Evolutionary conservation across 2,329 filamentous ascomycete genomes (phyloP), one percentile per base, ranked within the genome.

Genomic region (Sclerotinia sclerotiorum): DNA sequence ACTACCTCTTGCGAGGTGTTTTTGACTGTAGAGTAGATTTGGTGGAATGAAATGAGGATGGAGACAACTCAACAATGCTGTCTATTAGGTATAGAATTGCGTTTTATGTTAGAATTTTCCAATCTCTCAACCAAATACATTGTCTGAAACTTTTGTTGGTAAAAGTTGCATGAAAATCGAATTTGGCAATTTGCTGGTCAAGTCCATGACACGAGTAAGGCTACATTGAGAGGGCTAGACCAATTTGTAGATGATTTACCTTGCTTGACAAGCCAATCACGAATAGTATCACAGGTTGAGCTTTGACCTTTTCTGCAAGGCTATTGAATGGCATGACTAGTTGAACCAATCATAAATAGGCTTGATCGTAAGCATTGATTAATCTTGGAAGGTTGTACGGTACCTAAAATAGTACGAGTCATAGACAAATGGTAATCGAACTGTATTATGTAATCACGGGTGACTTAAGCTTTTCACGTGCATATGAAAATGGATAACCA

Each of bases 181-280:
- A 39, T 56, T 56, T 56, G 29, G 54, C 21, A 10, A 21, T n/a
- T 39, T 39, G 13, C 32, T 32, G 29, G 54, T 35, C 13, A n/a
- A n/a, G 6, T 56, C 54, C 54, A 56, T 39, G 54, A 35, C 54
- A 56, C n/a, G 54, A 35, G 11, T 15, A n/a, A 56, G 54, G 54
- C 29, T 56, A 32, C 13, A 27, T 11, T 7, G 13, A 56, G 13
- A 35, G 35, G 54, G 54, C 54, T 39, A 15, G 29, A 32, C 32
- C 13, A 35, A 29, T 35, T 7, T 32, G 2, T 6, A 32, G 54
- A 56, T 35, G 19, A 48, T 29, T n/a, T 21, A 5, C 29, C 29
- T 17, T 55, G 0, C 29, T 17, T 55, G 0, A 3, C 35, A 1
- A 5, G 2, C 54, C 19, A 56, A 56, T 39, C 29, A n/a, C 2